These are phyloP conservation scores for Fusarium goolgardi DNA, from an alignment of 2,329 filamentous ascomycete genomes.

Conservation along the genomic window DNA sequence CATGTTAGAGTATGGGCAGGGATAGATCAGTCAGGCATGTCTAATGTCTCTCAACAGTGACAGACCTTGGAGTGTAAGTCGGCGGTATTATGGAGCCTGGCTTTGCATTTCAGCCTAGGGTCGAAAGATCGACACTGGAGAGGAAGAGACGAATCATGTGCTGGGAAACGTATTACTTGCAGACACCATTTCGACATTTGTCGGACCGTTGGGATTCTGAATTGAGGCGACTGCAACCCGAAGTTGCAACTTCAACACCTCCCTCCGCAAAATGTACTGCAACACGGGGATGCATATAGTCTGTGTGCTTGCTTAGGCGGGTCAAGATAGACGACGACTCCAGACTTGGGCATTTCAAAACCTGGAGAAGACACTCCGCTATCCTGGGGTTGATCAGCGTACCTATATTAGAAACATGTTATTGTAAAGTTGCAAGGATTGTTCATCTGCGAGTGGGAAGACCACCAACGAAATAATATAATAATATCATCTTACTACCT, in stretches of 20 bases:
- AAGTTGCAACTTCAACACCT: slow-evolving; percentile 5
- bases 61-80: background rate
- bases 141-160: slow-evolving; percentile 6
- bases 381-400: background rate
- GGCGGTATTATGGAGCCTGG: slow-evolving; percentile 26
- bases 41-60: background rate
- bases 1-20: background rate
- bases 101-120: slow-evolving; percentile 1
- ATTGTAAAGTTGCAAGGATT: too few species aligned
- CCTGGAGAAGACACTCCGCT: background rate
- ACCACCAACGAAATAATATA: background rate
- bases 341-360: background rate
- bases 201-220: slow-evolving; percentile 21
- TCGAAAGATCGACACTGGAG: background rate
- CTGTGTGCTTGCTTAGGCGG: background rate
- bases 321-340: slow-evolving; percentile 4
- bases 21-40: slow-evolving; percentile 4
- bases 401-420: background rate
- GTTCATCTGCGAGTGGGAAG: background rate
- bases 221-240: slow-evolving; percentile 1
- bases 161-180: background rate
- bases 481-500: background rate
- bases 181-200: background rate
- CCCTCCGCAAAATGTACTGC: background rate
- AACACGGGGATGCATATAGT: background rate